Evolutionary conservation across 2,329 filamentous ascomycete genomes (phyloP), one percentile per base, ranked within the genome.

Genomic region (Stagonosporopsis chrysanthemi): DNA sequence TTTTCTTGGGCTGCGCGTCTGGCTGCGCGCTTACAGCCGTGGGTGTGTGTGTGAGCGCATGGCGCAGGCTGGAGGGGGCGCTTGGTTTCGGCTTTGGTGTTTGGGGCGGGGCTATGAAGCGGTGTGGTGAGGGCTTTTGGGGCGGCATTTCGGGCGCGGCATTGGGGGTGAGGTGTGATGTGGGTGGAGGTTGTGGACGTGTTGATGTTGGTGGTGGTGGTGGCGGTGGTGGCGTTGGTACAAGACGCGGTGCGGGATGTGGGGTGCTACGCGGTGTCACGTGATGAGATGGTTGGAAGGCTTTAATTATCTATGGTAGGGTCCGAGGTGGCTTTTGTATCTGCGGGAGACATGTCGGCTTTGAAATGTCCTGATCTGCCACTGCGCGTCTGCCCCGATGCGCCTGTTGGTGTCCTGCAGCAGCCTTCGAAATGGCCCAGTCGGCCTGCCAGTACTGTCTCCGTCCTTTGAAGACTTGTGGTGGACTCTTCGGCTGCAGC

Each of bases 1-100:
- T 41, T 26, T 58, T 68, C 43, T 54, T 66, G 24, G 60, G 52
- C 24, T 60, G 60, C 17, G 50, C 8, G 6, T 33, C 31, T 6
- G 31, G 14, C 2, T 15, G 17, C 24, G 29, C 39, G 5, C 23
- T 7, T 0, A 8, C 14, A 11, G 31, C 36, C 2, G 40, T 33
- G n/a, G 43, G 24, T 7, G 46, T 50, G 12, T 50, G 26, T 3
- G 41, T 35, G 17, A 52, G 19, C 1, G 43, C 31, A 28, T 52
- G 36, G 31, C 48, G 54, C n/a, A 48, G 39, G 19, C 28, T 43
- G 1, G 54, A 44, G 12, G 42, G 43, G 11, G 48, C 24, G 22
- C 44, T 52, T 28, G 42, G n/a, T 28, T 52, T 51, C 6, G 48
- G 42, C 15, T 48, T 47, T 6, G 48, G 42, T n/a, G 47, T 57